Evolutionary conservation across 2,329 filamentous ascomycete species (phyloP).

Genomic region (Talaromyces marneffei): DNA sequence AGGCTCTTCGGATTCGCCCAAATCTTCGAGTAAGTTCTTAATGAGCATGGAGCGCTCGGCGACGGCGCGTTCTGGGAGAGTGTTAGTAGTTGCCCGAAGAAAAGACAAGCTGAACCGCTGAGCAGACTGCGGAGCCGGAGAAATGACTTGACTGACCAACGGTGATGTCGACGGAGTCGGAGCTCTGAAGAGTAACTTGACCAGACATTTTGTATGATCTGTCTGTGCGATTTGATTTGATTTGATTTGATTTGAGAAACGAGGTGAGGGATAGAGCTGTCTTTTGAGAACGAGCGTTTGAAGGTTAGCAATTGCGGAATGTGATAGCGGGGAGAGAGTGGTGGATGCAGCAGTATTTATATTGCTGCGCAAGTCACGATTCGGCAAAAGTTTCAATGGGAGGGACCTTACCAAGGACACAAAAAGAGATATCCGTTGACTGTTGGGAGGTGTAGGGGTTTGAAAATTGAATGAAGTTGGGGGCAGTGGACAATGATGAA

Average conservation of each 20-base stretch:
- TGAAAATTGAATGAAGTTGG: not conserved
- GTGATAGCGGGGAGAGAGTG: not conserved
- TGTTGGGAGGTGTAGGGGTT: not conserved
- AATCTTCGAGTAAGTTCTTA: slow-evolving; percentile 96
- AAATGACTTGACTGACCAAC: slow-evolving; percentile 45
- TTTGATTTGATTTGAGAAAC: too few species aligned
- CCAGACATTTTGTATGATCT: slow-evolving; percentile 9
- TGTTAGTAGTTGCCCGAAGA: slow-evolving; percentile 41
- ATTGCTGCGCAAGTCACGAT: not conserved
- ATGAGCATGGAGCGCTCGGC: slow-evolving; percentile 90
- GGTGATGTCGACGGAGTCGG: slow-evolving; percentile 44
- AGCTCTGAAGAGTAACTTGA: slow-evolving; percentile 44
- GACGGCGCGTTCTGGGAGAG: slow-evolving; percentile 64
- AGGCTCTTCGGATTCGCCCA: slow-evolving; percentile 58
- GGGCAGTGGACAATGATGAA: not conserved
- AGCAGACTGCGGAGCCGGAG: not conserved
- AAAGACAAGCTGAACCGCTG: not conserved
- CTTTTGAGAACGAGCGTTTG: not conserved
- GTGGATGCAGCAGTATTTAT: not conserved
- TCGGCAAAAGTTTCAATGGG: not conserved
- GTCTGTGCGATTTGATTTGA: not conserved
- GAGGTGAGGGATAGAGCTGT: not conserved
- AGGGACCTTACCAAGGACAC: not conserved
- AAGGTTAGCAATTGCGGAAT: not conserved
- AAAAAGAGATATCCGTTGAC: not conserved